A percentile compares a stretch with the other conserved stretches of the same genome.
phyloP scores from a whole-genome alignment of 2,329 filamentous ascomycete genomes.

The Furcasterigmium sp. region DNA sequence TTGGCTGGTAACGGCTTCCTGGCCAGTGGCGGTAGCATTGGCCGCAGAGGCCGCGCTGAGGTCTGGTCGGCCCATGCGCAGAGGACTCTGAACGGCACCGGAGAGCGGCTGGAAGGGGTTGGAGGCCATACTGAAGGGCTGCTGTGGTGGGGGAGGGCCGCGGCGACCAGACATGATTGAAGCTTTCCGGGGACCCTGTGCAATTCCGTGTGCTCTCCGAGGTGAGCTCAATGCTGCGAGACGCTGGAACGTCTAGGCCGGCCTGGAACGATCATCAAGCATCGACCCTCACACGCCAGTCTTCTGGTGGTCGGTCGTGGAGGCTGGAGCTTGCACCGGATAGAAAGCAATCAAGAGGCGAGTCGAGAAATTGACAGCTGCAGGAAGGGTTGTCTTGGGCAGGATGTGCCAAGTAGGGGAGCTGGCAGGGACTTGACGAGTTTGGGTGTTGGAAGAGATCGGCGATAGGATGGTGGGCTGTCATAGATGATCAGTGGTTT shows the following conservation, averaged over 20 bases:
- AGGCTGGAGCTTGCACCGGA: too few species aligned
- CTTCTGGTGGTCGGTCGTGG: too few species aligned
- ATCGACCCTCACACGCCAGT: too few species aligned
- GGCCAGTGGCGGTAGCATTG: conserved; percentile 8
- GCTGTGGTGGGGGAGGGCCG: not conserved
- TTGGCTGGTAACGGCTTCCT: not conserved
- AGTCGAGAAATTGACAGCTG: too few species aligned
- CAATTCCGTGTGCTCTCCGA: too few species aligned
- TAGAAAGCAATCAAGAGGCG: too few species aligned
- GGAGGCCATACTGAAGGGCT: conserved; percentile 20
- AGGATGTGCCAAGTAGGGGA: conserved; percentile 4
- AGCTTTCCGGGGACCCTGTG: not conserved
- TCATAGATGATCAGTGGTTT: too few species aligned
- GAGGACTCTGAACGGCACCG: conserved; percentile 1
- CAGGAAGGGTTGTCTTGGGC: conserved; percentile 1
- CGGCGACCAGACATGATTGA: not conserved
- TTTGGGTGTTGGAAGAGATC: not conserved
- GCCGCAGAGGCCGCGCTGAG: conserved; percentile 10
- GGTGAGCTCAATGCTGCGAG: too few species aligned
- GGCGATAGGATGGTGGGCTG: conserved; percentile 1
- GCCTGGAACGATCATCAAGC: too few species aligned
- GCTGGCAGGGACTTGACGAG: not conserved
- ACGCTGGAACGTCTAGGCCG: too few species aligned
- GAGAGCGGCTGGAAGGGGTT: conserved; percentile 23
- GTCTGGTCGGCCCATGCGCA: not conserved